Base-by-base conservation (phyloP, 164 flowering plant genomes). In the Euptelea pleiosperma region DNA sequence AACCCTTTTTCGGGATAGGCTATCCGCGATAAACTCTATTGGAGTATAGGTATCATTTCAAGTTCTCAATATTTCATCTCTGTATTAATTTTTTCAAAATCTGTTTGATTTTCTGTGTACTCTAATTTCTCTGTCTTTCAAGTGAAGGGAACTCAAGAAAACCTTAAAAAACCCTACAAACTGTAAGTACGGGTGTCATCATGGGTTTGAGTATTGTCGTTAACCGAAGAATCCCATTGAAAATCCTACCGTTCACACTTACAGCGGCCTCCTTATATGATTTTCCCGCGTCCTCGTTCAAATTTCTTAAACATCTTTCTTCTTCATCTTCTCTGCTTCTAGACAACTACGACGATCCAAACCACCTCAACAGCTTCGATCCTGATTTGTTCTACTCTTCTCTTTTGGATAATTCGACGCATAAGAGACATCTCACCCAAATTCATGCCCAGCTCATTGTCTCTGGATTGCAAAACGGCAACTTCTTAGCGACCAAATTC, bases 401-500 rank as follows among this genome's bases (percentile, higher is more conserved):
- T 46, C 69, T 77, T 1, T 21, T 77, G 1, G 69, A 67, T 25
- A 46, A 52, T 10, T 70, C 63, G 16, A 46, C 57, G 59, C 41
- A 48, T 25, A 35, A 60, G 6, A 53, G 40, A 31, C 62, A 75
- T 41, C 54, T 77, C 16, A 19, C 14, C 15, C 81, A 77, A 56
- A 52, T 74, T 36, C 79, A 77, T 56, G 48, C 64, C 51, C 77
- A 67, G 19, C 42, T 77, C 25, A 4, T 67, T 6, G 57, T 48
- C 3, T 52, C 52, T 0, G 79, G 79, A 4, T 55, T 67, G 16
- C 66, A 61, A 24, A 18, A 39, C 0, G 67, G 54, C 41, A 65
- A 66, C 22, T 77, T 54, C 57, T 15, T 74, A 19, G 63, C 35
- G 0, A 65, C 77, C 28, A 75, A 75, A 60, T 68, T 74, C 15